Conservation (phyloP, 164 flowering plant species). For the Annona cherimola region DNA sequence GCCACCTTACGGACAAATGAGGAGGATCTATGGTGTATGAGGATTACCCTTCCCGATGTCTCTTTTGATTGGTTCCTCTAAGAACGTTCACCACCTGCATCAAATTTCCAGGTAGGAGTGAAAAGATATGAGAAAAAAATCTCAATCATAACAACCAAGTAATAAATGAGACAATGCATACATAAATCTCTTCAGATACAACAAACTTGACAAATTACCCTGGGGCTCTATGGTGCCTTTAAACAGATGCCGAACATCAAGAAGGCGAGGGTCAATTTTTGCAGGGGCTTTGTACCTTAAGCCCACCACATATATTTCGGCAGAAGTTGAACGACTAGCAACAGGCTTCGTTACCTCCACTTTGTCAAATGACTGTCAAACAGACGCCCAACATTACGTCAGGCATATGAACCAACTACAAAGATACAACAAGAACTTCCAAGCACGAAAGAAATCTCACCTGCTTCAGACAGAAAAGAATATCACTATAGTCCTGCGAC, state of each 20-base stretch:
- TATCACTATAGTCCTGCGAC: conserved; percentile 90
- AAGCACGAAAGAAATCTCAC: conserved; percentile 23
- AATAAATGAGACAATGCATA: background rate
- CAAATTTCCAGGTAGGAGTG: background rate
- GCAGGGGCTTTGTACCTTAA: conserved; percentile 87
- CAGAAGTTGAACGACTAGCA: conserved; percentile 88
- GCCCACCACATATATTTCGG: conserved; percentile 77
- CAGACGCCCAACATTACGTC: conserved; percentile 2
- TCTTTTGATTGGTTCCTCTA: conserved; percentile 67
- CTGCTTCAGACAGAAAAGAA: conserved; percentile 79
- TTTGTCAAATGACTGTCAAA: conserved; percentile 80
- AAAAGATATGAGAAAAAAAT: background rate
- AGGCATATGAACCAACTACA: background rate
- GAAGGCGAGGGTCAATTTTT: conserved; percentile 92
- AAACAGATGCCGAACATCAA: conserved; percentile 79
- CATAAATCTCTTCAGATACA: background rate
- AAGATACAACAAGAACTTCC: background rate
- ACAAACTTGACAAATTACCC: conserved; percentile 37
- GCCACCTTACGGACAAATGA: background rate
- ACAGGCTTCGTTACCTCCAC: conserved; percentile 86
- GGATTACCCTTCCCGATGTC: conserved; percentile 86
- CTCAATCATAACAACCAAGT: background rate
- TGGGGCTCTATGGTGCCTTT: conserved; percentile 58
- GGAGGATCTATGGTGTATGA: too few relatives aligned
- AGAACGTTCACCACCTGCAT: conserved; percentile 76